Conservation (phyloP, 2,329 filamentous ascomycete species). For the Graphilbum fragrans region DNA sequence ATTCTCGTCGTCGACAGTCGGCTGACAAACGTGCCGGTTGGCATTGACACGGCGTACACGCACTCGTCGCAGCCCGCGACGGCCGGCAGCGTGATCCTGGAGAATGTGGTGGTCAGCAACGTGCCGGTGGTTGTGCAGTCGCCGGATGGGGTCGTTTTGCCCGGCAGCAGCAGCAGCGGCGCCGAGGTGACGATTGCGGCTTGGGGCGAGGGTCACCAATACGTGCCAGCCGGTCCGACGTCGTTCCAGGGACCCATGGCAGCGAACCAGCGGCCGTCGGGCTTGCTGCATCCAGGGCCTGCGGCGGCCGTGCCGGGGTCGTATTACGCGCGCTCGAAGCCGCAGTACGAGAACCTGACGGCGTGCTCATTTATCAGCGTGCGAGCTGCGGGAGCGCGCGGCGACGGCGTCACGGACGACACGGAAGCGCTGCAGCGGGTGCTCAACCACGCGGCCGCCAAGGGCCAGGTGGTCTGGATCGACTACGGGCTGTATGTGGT, state of each 20-base stretch:
- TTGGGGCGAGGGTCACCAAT: slow-evolving; percentile 59
- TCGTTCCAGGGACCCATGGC: slow-evolving; percentile 35
- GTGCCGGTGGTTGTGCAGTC: slow-evolving; percentile 26
- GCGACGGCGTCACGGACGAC: slow-evolving; percentile 1
- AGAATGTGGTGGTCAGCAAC: slow-evolving; percentile 27
- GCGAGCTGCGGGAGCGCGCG: not conserved
- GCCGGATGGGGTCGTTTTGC: slow-evolving; percentile 34
- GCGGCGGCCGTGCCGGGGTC: slow-evolving; percentile 11
- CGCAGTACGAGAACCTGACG: slow-evolving; percentile 51
- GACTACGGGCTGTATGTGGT: slow-evolving; percentile 43
- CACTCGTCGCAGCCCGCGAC: slow-evolving; percentile 22
- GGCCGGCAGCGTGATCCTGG: slow-evolving; percentile 46
- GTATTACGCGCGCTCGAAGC: slow-evolving; percentile 57
- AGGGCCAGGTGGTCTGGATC: slow-evolving; percentile 40
- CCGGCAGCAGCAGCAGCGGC: slow-evolving; percentile 32
- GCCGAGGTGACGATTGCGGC: slow-evolving; percentile 37
- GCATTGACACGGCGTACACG: slow-evolving; percentile 51
- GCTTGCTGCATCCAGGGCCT: slow-evolving; percentile 42
- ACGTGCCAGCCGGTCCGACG: slow-evolving; percentile 29
- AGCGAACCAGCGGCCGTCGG: slow-evolving; percentile 33
- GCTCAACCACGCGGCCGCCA: slow-evolving; percentile 34
- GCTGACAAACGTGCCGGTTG: slow-evolving; percentile 49
- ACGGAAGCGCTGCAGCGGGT: slow-evolving; percentile 16
- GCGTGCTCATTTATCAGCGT: slow-evolving; percentile 35
- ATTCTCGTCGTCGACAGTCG: slow-evolving; percentile 59